A percentile compares a stretch with the other conserved stretches of the same genome.
Evolutionary conservation across 176 grass and related monocot genomes (phyloP).

Genomic region (Pharus latifolius): DNA sequence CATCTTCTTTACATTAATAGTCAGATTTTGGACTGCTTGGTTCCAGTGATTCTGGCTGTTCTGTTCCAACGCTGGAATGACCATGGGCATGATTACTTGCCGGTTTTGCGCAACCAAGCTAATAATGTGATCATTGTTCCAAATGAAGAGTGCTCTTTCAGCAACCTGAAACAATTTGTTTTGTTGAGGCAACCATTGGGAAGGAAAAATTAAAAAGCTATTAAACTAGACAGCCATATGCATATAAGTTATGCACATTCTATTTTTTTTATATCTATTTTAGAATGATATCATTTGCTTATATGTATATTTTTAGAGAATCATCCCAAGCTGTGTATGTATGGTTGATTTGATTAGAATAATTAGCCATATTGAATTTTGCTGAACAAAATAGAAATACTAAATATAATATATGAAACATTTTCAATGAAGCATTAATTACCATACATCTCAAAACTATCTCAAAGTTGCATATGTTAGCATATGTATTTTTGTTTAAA

Average conservation of each 20-base stretch:
- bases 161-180: constrained; percentile 55
- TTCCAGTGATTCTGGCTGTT: constrained; percentile 85
- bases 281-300: too few relatives aligned
- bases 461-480: too few relatives aligned
- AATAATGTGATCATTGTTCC: constrained; percentile 80
- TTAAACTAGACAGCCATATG: neutral
- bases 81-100: constrained; percentile 63
- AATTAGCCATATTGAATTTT: too few relatives aligned
- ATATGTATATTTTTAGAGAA: too few relatives aligned
- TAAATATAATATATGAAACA: too few relatives aligned
- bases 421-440: too few relatives aligned
- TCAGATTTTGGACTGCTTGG: constrained; percentile 72
- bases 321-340: too few relatives aligned
- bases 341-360: too few relatives aligned
- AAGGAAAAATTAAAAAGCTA: neutral
- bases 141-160: constrained; percentile 85
- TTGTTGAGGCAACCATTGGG: neutral
- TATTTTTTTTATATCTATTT: too few relatives aligned
- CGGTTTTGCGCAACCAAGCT: constrained; percentile 72
- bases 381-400: too few relatives aligned
- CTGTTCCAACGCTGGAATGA: constrained; percentile 62
- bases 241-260: neutral
- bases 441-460: too few relatives aligned
- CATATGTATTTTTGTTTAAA: too few relatives aligned
- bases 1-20: constrained; percentile 74